Evolutionary conservation across 345 rosid genomes (phyloP), one percentile per base, ranked within the genome.

Genomic region (Tarenaya hassleriana): DNA sequence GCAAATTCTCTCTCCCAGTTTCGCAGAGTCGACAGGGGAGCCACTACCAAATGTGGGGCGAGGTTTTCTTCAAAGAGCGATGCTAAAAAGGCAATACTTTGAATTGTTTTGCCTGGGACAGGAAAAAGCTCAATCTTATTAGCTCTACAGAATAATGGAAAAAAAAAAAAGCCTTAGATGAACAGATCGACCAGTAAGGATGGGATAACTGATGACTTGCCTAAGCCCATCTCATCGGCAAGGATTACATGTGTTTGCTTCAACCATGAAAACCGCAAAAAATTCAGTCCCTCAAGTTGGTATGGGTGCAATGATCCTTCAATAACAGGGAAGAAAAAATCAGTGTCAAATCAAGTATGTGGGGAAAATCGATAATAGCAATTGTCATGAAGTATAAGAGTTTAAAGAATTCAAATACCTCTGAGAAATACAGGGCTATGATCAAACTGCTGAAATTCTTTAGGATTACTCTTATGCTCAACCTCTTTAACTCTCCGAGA

Each of bases 181-280:
- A 38, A 13, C 19, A 7, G 7, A 48, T 48, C 69, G 42, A 50
- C 47, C 37, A 55, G 42, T 4, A 1, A 13, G 1, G 42, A 51
- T 49, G 41, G 16, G 33, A 61, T 1, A 68, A 47, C 21, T 52
- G 10, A 63, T 47, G 44, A 58, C 64, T 69, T 73, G 88, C 99
- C 99, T 60, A 94, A 80, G 43, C 97, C 99, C 99, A 94, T 94
- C 65, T 94, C 99, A 80, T 94, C 99, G 58, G 99, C 99, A 64
- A 94, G 97, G 64, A 94, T 88, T 27, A 86, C 99, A 75, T 94
- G 97, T 2, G 97, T 88, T 50, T 86, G 94, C 63, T 88, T 88
- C 58, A 95, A 86, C 94, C 95, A 94, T 12, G 99, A 86, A 66
- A 81, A 94, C 42, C 95, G 88, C 67, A 94, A 61, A 78, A 94